Percentiles rank a stretch among this genome's conserved stretches.
Conservation (phyloP, 768 basidiomycete genomes). For the Boletus eberwhitei region DNA sequence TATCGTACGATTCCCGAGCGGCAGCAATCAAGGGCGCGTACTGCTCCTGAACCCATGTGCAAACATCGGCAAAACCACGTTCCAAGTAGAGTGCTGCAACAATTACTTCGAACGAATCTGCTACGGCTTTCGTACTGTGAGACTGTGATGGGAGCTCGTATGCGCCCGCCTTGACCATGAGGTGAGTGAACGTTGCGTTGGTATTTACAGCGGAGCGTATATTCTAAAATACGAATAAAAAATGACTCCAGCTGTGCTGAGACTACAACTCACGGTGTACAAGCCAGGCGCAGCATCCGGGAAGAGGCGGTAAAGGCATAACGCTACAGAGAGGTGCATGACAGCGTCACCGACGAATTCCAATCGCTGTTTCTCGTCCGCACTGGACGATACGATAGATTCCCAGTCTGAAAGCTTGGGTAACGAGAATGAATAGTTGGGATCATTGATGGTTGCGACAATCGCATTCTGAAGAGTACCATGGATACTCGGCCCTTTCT, state of each 20-base stretch:
- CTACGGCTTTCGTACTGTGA: slow-evolving; percentile 36
- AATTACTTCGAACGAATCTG: slow-evolving; percentile 47
- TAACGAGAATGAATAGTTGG: slow-evolving; percentile 25
- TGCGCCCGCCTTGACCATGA: slow-evolving; percentile 36
- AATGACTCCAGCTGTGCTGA: neutral
- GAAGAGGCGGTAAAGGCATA: slow-evolving; percentile 35
- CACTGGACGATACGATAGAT: slow-evolving; percentile 24
- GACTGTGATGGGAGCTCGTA: slow-evolving; percentile 20
- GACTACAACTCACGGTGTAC: slow-evolving; percentile 33
- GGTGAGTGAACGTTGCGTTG: slow-evolving; percentile 38
- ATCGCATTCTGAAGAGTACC: slow-evolving; percentile 21
- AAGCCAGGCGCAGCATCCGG: slow-evolving; percentile 33
- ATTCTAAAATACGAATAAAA: slow-evolving; percentile 11
- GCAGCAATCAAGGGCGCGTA: slow-evolving; percentile 37
- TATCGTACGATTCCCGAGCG: slow-evolving; percentile 28
- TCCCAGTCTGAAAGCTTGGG: slow-evolving; percentile 30
- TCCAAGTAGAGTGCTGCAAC: slow-evolving; percentile 44
- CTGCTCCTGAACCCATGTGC: slow-evolving; percentile 37
- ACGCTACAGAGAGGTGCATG: slow-evolving; percentile 41
- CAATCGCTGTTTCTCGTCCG: slow-evolving; percentile 37
- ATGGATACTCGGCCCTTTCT: slow-evolving; percentile 14
- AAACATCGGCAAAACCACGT: slow-evolving; percentile 36
- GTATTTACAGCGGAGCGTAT: slow-evolving; percentile 26
- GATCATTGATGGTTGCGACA: slow-evolving; percentile 28
- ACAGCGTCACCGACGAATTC: slow-evolving; percentile 49